Conservation (phyloP, 1,139 yeast species). For the Torulaspora globosa region DNA sequence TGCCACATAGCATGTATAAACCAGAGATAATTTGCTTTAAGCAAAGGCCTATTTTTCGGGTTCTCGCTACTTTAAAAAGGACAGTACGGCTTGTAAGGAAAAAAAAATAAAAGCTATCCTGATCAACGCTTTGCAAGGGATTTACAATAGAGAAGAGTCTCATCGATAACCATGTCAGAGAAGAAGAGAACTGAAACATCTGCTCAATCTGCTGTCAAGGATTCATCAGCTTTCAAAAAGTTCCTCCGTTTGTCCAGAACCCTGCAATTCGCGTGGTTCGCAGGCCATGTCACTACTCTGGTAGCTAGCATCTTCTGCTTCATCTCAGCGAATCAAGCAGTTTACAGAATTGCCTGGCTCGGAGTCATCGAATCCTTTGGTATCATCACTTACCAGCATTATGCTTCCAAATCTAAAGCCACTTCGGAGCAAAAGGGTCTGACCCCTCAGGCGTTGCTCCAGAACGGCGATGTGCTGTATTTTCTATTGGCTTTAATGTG, state of each 20-base stretch:
- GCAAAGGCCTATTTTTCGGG: conserved; percentile 5
- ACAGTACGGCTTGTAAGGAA: conserved; percentile 1
- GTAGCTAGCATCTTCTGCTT: conserved; percentile 51
- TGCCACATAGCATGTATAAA: conserved; percentile 3
- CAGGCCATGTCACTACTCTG: conserved; percentile 67
- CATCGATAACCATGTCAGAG: conserved; percentile 1
- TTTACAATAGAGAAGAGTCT: background rate
- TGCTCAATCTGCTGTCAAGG: background rate
- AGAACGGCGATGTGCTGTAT: conserved; percentile 69
- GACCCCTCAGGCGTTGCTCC: conserved; percentile 40
- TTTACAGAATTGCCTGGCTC: conserved; percentile 59
- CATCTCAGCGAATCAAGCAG: conserved; percentile 46
- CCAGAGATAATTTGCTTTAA: conserved; percentile 7
- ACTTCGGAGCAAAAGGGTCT: conserved; percentile 28
- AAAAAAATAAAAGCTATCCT: conserved; percentile 1
- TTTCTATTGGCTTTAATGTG: conserved; percentile 54
- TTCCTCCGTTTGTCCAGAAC: conserved; percentile 28
- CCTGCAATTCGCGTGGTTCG: conserved; percentile 40
- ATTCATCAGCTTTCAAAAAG: conserved; percentile 31
- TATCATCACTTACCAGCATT: conserved; percentile 61
- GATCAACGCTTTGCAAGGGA: background rate
- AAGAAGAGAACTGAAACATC: background rate
- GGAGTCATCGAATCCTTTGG: conserved; percentile 75
- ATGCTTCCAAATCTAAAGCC: conserved; percentile 30
- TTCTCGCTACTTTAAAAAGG: conserved; percentile 3